Percentiles rank a stretch among this genome's conserved stretches.
These are phyloP conservation scores for Staphylotrichum longicolle DNA, from an alignment of 495 filamentous ascomycete genomes.

Conservation along the genomic window DNA sequence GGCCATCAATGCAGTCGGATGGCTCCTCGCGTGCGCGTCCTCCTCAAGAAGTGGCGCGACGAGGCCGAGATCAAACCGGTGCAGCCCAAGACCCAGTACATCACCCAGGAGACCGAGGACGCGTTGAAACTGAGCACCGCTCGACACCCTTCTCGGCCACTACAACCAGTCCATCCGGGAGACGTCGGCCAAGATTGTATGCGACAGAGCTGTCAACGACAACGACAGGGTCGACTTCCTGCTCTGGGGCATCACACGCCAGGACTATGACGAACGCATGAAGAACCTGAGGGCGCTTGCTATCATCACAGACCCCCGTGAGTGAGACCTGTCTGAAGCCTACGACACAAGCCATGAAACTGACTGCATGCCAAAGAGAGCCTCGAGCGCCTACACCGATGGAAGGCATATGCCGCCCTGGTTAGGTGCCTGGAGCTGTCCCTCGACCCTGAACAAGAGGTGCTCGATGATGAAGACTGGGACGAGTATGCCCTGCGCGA, in stretches of 20 bases:
- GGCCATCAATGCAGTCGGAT: conserved; percentile 38
- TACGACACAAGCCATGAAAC: neutral
- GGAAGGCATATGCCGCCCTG: conserved; percentile 50
- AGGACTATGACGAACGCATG: conserved; percentile 51
- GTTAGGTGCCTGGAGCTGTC: conserved; percentile 52
- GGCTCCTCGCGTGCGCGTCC: conserved; percentile 38
- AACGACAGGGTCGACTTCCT: conserved; percentile 40
- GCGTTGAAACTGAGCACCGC: conserved; percentile 48
- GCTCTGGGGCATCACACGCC: conserved; percentile 50
- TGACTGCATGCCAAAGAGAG: conserved; percentile 21
- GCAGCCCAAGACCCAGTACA: conserved; percentile 56
- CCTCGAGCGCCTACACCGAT: conserved; percentile 38
- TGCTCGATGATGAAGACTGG: conserved; percentile 46
- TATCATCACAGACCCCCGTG: conserved; percentile 33
- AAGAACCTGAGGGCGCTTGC: conserved; percentile 48
- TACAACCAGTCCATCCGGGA: conserved; percentile 55
- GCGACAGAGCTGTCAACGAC: conserved; percentile 53
- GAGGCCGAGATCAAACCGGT: conserved; percentile 46
- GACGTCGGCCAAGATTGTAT: conserved; percentile 51
- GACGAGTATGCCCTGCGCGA: conserved; percentile 55
- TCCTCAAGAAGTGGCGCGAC: conserved; percentile 47
- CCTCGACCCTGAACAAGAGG: conserved; percentile 50
- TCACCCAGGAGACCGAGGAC: conserved; percentile 60
- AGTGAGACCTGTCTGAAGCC: conserved; percentile 5
- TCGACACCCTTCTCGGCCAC: conserved; percentile 52